Evolutionary conservation across 2,329 filamentous ascomycete species (phyloP), one percentile per base, ranked within the genome.

Genomic region (Fusarium sterilihyphosum): DNA sequence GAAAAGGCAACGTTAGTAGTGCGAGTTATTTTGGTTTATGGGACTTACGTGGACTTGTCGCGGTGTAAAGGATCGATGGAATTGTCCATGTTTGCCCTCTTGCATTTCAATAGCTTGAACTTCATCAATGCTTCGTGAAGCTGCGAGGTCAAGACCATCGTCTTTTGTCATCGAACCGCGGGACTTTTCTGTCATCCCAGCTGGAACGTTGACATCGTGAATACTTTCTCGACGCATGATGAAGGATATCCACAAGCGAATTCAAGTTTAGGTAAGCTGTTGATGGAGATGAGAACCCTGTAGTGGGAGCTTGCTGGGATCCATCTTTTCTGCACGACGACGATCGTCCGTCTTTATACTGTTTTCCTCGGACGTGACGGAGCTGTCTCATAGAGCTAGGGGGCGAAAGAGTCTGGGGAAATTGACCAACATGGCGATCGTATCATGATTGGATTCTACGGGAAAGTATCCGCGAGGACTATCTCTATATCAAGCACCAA

Each of bases 31-130:
- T 22, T 46, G n/a, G 31, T 17, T 37, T 18, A 11, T 22, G 4
- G 6, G 24, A n/a, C 69, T 52, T 71, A 67, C 74, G 31, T 77
- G 74, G 9, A 77, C 70, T 62, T 77, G 74, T 9, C 68, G 62
- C 17, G 71, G 71, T 9, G 65, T 70, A 18, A 77, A 77, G 22
- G 63, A 76, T n/a, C 75, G 65, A 37, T 76, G 75, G 24, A 77
- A 72, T 26, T 71, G 44, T 14, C 75, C 74, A 46, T 73, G 56
- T 16, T 67, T 62, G 20, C 46, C 41, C 40, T 73, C 73, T 35
- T 67, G 46, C 26, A 70, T 37, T n/a, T 59, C 61, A n/a, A 66
- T 58, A 16, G 67, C 57, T 29, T 62, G 58, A 3, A 58, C 61
- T 31, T 74, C 71, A 2, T 53, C 64, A 20, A 68, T 46, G 22